A percentile compares a stretch with the other conserved stretches of the same genome.
Evolutionary conservation across 164 flowering plant species (phyloP).

Genomic region (Hamamelis virginiana): DNA sequence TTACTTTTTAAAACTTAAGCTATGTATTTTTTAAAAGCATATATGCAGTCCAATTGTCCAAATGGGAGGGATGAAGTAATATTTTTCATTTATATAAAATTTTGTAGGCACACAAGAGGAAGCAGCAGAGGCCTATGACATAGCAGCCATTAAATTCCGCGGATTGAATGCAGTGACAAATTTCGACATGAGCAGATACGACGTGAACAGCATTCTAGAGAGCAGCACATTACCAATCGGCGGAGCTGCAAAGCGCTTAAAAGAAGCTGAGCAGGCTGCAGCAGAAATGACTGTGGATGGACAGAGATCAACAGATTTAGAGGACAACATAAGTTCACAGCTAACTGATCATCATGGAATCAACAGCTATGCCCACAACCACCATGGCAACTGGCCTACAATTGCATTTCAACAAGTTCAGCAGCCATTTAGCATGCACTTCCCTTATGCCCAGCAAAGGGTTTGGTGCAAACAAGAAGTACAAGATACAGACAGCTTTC

Average conservation of each 20-base stretch:
- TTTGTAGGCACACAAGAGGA: conserved; percentile 88
- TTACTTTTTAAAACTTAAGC: too few species aligned
- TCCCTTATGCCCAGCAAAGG: conserved; percentile 44
- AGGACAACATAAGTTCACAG: conserved; percentile 30
- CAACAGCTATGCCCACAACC: conserved; percentile 24
- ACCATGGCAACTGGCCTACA: conserved; percentile 47
- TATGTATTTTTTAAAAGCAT: too few species aligned
- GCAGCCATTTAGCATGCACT: conserved; percentile 46
- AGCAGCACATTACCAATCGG: conserved; percentile 82
- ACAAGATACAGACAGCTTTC: conserved; percentile 33
- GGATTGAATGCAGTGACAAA: conserved; percentile 94
- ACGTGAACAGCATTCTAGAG: conserved; percentile 80
- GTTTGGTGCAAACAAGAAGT: conserved; percentile 85
- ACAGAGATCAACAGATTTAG: conserved; percentile 13
- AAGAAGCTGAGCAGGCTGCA: conserved; percentile 52
- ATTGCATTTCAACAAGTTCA: conserved; percentile 61
- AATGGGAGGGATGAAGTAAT: too few species aligned
- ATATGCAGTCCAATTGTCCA: too few species aligned
- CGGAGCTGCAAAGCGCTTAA: conserved; percentile 71
- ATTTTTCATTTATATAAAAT: not conserved
- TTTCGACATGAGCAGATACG: conserved; percentile 88
- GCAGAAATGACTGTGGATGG: conserved; percentile 35
- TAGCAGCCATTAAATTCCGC: conserved; percentile 92
- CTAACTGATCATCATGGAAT: conserved; percentile 28
- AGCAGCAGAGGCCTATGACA: conserved; percentile 98